Conservation (phyloP, 148 eudicot species). For the Silene uniflora region DNA sequence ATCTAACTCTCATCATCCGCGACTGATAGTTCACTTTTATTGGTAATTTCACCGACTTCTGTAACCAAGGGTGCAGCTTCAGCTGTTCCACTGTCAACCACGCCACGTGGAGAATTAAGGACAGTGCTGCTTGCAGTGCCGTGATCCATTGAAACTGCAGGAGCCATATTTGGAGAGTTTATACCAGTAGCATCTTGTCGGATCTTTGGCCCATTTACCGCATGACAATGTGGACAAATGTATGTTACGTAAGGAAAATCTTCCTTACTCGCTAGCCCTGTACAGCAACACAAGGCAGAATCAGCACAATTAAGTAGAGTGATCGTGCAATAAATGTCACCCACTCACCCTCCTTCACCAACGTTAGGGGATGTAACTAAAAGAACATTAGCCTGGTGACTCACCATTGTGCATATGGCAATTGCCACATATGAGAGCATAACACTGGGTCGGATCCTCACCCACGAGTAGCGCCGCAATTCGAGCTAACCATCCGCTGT, state of each 20-base stretch:
- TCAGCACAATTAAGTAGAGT: background rate
- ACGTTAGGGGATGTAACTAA: background rate
- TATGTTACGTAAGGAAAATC: conserved; percentile 77
- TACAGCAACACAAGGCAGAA: conserved; percentile 10
- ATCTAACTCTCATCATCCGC: conserved; percentile 21
- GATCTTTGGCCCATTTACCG: conserved; percentile 71
- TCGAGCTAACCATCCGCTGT: conserved; percentile 80
- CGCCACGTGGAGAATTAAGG: conserved; percentile 28
- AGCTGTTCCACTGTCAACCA: conserved; percentile 20
- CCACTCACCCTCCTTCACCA: background rate
- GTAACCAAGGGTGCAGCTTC: conserved; percentile 26
- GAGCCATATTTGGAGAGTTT: conserved; percentile 23
- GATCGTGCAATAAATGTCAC: too few relatives aligned
- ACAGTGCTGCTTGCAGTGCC: conserved; percentile 20
- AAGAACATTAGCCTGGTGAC: conserved; percentile 19
- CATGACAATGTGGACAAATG: conserved; percentile 90
- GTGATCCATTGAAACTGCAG: conserved; percentile 29
- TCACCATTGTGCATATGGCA: conserved; percentile 98
- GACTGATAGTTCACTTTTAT: conserved; percentile 16
- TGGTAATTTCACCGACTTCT: conserved; percentile 21
- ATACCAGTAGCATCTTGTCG: conserved; percentile 34
- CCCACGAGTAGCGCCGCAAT: conserved; percentile 93
- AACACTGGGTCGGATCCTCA: conserved; percentile 93
- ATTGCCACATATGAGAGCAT: conserved; percentile 89
- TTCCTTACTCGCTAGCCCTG: conserved; percentile 95